A percentile compares a stretch with the other conserved stretches of the same genome.
Evolutionary conservation across 768 basidiomycete species (phyloP).

Genomic region (Piloderma croceum): DNA sequence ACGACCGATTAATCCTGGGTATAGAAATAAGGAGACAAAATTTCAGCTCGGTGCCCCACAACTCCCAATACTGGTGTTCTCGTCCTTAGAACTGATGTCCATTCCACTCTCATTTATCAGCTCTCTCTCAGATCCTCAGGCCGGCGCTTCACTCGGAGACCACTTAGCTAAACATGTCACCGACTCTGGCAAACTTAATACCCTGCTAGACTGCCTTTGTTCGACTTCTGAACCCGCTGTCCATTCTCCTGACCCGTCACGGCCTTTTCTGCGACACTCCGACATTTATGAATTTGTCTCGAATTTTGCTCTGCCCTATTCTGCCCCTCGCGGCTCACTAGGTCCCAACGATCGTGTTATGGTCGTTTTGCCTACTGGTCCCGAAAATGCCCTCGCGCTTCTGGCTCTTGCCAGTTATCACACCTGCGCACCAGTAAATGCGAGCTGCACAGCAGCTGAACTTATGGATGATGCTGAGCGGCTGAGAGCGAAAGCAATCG

Average conservation of each 20-base stretch:
- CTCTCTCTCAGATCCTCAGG: slow-evolving; percentile 1
- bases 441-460: slow-evolving; percentile 39
- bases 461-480: slow-evolving; percentile 37
- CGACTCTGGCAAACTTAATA: slow-evolving; percentile 22
- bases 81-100: no score
- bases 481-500: slow-evolving; percentile 34
- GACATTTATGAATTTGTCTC: slow-evolving; percentile 33
- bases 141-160: slow-evolving; percentile 31
- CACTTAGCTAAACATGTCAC: slow-evolving; percentile 28
- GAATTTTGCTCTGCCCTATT: slow-evolving; percentile 35
- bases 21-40: no score
- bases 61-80: no score
- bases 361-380: slow-evolving; percentile 39
- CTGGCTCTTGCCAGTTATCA: slow-evolving; percentile 38
- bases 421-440: slow-evolving; percentile 44
- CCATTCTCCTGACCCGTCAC: slow-evolving; percentile 32
- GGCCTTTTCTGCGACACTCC: slow-evolving; percentile 32
- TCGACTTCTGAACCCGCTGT: slow-evolving; percentile 31
- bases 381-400: slow-evolving; percentile 43
- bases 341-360: slow-evolving; percentile 43
- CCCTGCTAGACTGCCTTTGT: slow-evolving; percentile 38
- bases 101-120: slow-evolving; percentile 31
- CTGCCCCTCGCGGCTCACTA: slow-evolving; percentile 21
- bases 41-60: no score
- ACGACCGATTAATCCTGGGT: no score